Base-by-base conservation (phyloP, 2,329 filamentous ascomycete genomes). In the Ophiostoma triangulosporum region DNA sequence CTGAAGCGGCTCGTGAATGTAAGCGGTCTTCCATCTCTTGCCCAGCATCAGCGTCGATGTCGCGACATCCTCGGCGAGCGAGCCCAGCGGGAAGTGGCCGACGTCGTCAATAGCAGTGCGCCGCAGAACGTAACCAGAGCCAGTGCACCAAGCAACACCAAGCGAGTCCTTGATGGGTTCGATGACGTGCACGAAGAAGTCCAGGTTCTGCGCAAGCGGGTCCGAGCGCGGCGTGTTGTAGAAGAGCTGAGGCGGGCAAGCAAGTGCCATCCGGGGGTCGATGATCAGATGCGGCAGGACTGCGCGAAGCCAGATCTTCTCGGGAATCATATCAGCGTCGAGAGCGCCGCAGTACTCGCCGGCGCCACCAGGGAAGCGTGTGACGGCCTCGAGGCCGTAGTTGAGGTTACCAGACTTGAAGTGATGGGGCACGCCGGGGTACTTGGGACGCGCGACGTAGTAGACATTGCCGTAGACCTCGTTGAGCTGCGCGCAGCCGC, bases 391-490 rank as follows among this genome's bases (percentile, higher is more conserved):
- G 20, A 79, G 64, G 32, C 76, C 80, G 54, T 78, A 76, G 64
- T 81, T 83, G 51, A 83, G 67, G 61, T 83, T 83, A 50, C 80
- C 79, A 1, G 80, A 78, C 68, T 83, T 83, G 69, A 78, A 82
- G 61, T 79, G 74, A 59, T 77, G 70, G 1, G 73, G 72, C 32
- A 70, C 65, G 7, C 72, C 72, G 4, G 70, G 70, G 45, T 68
- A 66, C 64, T 75, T 75, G 33, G 69, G 65, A 15, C 76, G 73
- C 2, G 75, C 70, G 61, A 74, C 70, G 63, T 80, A 80, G 58
- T 68, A 70, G 7, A 78, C 62, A 55, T 80, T 77, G 14, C 69
- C 68, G 53, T 70, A 74, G 8, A 74, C 58, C 31, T 66, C 63
- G 3, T 65, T 60, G 24, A 75, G 61, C 2, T 65, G 65, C 2